phyloP scores from a whole-genome alignment of 1,284 basidiomycete species.

The Ustilago bromivora region DNA sequence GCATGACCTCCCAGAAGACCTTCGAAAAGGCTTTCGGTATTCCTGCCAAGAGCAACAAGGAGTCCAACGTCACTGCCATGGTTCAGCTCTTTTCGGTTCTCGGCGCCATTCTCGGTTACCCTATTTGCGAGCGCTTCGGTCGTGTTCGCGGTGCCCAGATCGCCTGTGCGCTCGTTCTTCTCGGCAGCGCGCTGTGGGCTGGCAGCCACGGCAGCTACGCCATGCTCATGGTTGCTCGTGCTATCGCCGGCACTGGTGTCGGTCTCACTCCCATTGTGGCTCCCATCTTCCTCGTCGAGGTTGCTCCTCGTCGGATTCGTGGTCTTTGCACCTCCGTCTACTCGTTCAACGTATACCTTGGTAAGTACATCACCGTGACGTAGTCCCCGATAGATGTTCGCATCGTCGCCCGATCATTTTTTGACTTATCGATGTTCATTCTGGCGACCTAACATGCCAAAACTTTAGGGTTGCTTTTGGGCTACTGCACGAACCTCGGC shows the following conservation, averaged over 20 bases:
- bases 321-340: constrained; percentile 55
- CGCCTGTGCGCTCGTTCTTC: constrained; percentile 34
- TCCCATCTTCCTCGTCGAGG: constrained; percentile 47
- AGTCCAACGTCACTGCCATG: constrained; percentile 52
- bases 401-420: neutral
- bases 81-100: constrained; percentile 50
- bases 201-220: constrained; percentile 34
- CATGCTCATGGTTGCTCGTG: constrained; percentile 38
- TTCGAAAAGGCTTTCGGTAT: constrained; percentile 45
- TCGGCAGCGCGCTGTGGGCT: constrained; percentile 41
- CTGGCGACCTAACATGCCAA: neutral
- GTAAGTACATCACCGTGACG: neutral
- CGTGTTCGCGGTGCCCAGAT: constrained; percentile 46
- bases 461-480: constrained; percentile 18
- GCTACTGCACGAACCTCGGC: constrained; percentile 36
- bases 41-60: constrained; percentile 30
- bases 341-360: constrained; percentile 42
- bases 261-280: constrained; percentile 44
- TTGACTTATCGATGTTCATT: neutral
- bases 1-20: constrained; percentile 45
- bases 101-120: constrained; percentile 48
- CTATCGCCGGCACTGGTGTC: constrained; percentile 39
- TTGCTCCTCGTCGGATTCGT: constrained; percentile 42
- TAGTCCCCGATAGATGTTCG: neutral
- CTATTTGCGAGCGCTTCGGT: constrained; percentile 37